Conservation (phyloP, 768 basidiomycete genomes). For the Pleurotus giganteus region DNA sequence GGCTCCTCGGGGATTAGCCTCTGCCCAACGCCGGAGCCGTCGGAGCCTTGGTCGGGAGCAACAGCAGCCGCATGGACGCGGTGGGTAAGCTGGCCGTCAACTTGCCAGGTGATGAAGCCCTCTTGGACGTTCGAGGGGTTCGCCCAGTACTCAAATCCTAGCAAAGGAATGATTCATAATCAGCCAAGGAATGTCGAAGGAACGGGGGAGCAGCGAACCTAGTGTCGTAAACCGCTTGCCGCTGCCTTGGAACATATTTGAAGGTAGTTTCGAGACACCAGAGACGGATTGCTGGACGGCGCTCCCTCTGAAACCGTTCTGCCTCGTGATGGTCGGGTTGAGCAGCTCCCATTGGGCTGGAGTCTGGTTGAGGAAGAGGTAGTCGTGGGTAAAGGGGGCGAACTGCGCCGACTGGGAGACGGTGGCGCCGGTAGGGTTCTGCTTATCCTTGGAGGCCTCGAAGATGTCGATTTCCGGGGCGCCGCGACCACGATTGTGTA, state of each 20-base stretch:
- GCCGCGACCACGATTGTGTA: conserved; percentile 51
- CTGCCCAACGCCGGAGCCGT: conserved; percentile 52
- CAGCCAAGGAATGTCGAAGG: not conserved
- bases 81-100: conserved; percentile 50
- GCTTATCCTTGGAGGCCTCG: conserved; percentile 71
- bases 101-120: conserved; percentile 77
- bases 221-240: conserved; percentile 49
- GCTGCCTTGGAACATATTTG: conserved; percentile 56
- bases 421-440: conserved; percentile 39
- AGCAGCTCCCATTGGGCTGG: conserved; percentile 31
- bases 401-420: conserved; percentile 79
- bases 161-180: not conserved
- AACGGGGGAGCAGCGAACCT: conserved; percentile 27
- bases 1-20: conserved; percentile 60
- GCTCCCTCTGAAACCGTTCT: conserved; percentile 47
- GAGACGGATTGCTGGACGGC: conserved; percentile 61
- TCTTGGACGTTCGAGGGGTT: conserved; percentile 50
- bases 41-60: conserved; percentile 32
- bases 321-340: conserved; percentile 26
- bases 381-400: conserved; percentile 51
- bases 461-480: conserved; percentile 84
- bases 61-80: conserved; percentile 54
- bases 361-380: conserved; percentile 32
- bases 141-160: conserved; percentile 76
- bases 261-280: conserved; percentile 42